A percentile compares a stretch with the other conserved stretches of the same genome.
These are phyloP conservation scores for Xenosphaeropsis pyriputrescens DNA, from an alignment of 2,329 filamentous ascomycete genomes.

Conservation along the genomic window DNA sequence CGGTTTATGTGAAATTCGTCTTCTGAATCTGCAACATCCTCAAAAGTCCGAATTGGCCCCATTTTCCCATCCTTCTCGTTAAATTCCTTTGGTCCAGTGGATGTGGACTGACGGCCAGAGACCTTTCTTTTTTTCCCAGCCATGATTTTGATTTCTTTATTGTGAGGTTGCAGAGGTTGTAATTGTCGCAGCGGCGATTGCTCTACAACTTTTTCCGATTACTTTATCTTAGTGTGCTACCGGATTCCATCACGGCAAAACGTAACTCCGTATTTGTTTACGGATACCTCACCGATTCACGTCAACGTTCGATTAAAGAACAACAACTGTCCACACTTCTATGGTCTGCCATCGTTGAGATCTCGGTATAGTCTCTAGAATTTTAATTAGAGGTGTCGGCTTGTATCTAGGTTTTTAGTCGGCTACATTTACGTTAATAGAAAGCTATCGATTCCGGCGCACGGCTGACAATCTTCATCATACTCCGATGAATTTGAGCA, in stretches of 20 bases:
- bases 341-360: too few species aligned
- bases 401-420: too few species aligned
- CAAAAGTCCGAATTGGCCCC: slow-evolving; percentile 44
- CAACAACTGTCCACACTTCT: too few species aligned
- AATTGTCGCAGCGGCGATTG: background rate
- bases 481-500: too few species aligned
- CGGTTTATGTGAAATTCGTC: slow-evolving; percentile 84
- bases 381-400: too few species aligned
- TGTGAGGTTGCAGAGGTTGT: background rate
- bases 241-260: background rate
- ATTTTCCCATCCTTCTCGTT: slow-evolving; percentile 46
- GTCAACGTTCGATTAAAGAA: too few species aligned
- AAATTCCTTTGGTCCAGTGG: slow-evolving; percentile 37
- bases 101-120: slow-evolving; percentile 27
- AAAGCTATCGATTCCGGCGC: too few species aligned
- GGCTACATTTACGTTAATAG: too few species aligned
- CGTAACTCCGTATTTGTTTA: background rate
- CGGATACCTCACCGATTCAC: too few species aligned
- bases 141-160: slow-evolving; percentile 24
- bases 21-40: slow-evolving; percentile 85
- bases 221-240: slow-evolving; percentile 4
- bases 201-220: slow-evolving; percentile 3
- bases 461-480: too few species aligned
- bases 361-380: too few species aligned
- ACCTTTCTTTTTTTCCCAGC: slow-evolving; percentile 56